Evolutionary conservation across 495 filamentous ascomycete genomes (phyloP).

Genomic region (Podospora conica): DNA sequence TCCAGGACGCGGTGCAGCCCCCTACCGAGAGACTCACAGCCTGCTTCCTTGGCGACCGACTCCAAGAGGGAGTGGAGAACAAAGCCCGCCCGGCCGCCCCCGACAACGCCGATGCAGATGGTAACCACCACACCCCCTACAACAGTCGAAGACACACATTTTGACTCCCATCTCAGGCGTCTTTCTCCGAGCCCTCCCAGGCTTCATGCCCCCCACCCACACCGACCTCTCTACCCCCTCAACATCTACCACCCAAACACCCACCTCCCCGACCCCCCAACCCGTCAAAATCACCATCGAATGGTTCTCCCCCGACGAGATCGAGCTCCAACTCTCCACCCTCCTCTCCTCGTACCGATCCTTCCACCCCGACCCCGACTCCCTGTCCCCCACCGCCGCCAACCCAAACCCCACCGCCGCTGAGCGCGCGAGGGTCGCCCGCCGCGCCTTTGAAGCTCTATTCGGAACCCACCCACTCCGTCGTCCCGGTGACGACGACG

Average conservation of each 20-base stretch:
- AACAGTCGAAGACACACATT: background rate
- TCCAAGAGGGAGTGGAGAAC: background rate
- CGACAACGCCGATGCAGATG: background rate
- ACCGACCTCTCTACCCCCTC: background rate
- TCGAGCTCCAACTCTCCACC: conserved; percentile 19
- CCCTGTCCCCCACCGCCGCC: background rate
- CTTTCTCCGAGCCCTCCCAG: too few relatives aligned
- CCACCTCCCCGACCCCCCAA: background rate
- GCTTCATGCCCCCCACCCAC: too few relatives aligned
- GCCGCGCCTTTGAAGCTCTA: background rate
- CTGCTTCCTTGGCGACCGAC: background rate
- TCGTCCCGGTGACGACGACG: background rate
- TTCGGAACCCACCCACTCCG: background rate
- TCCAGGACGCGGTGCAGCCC: background rate
- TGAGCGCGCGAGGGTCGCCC: background rate
- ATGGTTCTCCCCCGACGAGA: conserved; percentile 22
- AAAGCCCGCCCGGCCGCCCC: too few relatives aligned
- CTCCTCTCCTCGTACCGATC: conserved; percentile 23
- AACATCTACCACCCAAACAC: too few relatives aligned
- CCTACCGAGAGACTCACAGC: background rate
- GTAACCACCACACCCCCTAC: background rate
- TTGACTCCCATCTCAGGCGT: background rate
- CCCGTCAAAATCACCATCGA: conserved; percentile 17
- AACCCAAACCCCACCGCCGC: background rate
- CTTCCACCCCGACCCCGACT: conserved; percentile 15